Evolutionary conservation across 805 yeast species (phyloP), one percentile per base, ranked within the genome.

Genomic region (Yarrowia sp.): DNA sequence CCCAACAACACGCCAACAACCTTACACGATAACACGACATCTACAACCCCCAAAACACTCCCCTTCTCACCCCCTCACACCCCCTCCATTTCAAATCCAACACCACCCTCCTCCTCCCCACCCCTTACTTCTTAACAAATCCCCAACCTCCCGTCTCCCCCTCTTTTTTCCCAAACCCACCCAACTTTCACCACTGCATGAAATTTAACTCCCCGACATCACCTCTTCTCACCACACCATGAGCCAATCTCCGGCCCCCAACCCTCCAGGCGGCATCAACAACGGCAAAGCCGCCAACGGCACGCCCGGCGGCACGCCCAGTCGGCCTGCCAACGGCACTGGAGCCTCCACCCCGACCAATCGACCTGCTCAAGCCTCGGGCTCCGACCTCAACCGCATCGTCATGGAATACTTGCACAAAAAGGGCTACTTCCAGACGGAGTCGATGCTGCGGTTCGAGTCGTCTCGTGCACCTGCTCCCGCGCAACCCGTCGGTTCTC

Each of bases 401-500:
- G 98, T 95, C 38, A 80, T 95, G 71, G 99, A 95, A 71, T 95
- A 93, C 71, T 81, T 95, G 69, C 89, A 87, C 74, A 93, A 95
- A 72, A 92, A 92, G 74, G 99, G 99, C 2, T 95, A 91, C 73
- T 92, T 89, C 70, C 86, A 88, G 69, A 93, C 99, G 0, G 99
- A 95, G 74, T 92, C 97, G 2, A 90, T 92, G 87, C 81, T 95
- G 58, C 84, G 99, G 67, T 85, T 92, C 67, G 99, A 95, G 74
- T 74, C 78, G 33, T 71, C 79, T 42, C 73, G 78, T 28, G 67
- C 74, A 32, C 71, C 75, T 2, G 70, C 71, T n/a, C 74, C 74
- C 13, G 67, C 61, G 8, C 62, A 69, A 9, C 67, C 60, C 32
- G 67, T 44, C 11, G 65, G 65, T 11, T 67, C 68, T 2, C 71